These are phyloP conservation scores for Parsonsia alboflavescens DNA, from an alignment of 257 asterid genomes.

Conservation along the genomic window DNA sequence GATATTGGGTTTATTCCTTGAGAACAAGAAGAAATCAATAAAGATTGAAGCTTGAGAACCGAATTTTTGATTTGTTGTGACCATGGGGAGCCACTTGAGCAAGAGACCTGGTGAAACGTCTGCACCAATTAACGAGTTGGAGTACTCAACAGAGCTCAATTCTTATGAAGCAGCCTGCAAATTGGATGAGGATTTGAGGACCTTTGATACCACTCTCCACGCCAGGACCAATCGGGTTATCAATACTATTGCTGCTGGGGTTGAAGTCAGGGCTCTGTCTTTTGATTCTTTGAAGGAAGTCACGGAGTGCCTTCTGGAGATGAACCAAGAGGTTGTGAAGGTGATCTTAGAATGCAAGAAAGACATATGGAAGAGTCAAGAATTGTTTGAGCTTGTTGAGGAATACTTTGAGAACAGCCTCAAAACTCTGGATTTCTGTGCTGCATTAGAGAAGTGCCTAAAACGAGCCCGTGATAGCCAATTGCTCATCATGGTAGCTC, in stretches of 20 bases:
- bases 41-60: not conserved
- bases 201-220: slow-evolving; percentile 65
- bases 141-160: slow-evolving; percentile 42
- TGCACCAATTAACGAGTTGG: slow-evolving; percentile 46
- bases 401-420: slow-evolving; percentile 80
- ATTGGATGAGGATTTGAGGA: slow-evolving; percentile 54
- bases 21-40: not conserved
- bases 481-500: slow-evolving; percentile 66
- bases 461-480: slow-evolving; percentile 66
- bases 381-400: slow-evolving; percentile 73
- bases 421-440: slow-evolving; percentile 64
- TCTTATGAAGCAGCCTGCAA: slow-evolving; percentile 84
- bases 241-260: slow-evolving; percentile 69
- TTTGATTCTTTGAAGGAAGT: slow-evolving; percentile 76
- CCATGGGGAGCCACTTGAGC: slow-evolving; percentile 89
- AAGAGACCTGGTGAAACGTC: slow-evolving; percentile 68
- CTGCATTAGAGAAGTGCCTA: slow-evolving; percentile 68
- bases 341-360: slow-evolving; percentile 85
- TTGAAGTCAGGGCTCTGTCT: slow-evolving; percentile 78
- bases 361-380: slow-evolving; percentile 89
- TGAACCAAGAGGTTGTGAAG: slow-evolving; percentile 86
- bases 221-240: slow-evolving; percentile 59
- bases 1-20: not conserved
- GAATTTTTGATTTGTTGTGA: slow-evolving; percentile 9
- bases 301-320: slow-evolving; percentile 76